Evolutionary conservation across 495 filamentous ascomycete species (phyloP).

Genomic region (Penicillium pancosmium): DNA sequence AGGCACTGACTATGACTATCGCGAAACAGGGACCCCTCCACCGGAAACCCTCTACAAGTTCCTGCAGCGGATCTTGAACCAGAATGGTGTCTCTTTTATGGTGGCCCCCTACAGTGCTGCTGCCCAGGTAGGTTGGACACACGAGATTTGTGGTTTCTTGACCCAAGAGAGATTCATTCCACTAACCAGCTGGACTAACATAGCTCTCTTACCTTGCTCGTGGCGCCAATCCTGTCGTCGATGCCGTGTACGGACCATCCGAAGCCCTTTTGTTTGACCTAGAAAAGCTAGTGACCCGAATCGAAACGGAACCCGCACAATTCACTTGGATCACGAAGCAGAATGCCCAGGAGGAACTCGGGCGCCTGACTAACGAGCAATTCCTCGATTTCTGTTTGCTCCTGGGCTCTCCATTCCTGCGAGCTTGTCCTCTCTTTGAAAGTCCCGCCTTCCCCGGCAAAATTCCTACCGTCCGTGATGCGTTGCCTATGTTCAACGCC

Average conservation of each 20-base stretch:
- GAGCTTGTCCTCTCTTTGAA: conserved; percentile 74
- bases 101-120: conserved; percentile 90
- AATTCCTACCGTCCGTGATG: conserved; percentile 61
- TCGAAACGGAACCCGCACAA: conserved; percentile 67
- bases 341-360: conserved; percentile 68
- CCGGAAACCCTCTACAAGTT: conserved; percentile 67
- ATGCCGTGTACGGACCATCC: conserved; percentile 81
- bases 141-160: not conserved
- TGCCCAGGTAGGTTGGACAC: conserved; percentile 66
- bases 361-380: conserved; percentile 65
- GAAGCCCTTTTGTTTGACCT: conserved; percentile 87
- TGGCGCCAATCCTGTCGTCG: conserved; percentile 66
- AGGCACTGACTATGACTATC: not conserved
- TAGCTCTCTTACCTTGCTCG: conserved; percentile 84
- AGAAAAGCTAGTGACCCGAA: conserved; percentile 76
- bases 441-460: conserved; percentile 51
- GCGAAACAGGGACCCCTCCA: conserved; percentile 53
- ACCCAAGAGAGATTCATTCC: conserved; percentile 2
- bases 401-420: conserved; percentile 78
- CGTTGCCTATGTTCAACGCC: conserved; percentile 69
- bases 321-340: conserved; percentile 75
- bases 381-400: conserved; percentile 86
- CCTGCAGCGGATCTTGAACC: conserved; percentile 71
- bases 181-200: conserved; percentile 10
- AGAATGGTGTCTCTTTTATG: conserved; percentile 72